Conservation (phyloP, 148 eudicot genomes). For the Rhododendron ovatum region DNA sequence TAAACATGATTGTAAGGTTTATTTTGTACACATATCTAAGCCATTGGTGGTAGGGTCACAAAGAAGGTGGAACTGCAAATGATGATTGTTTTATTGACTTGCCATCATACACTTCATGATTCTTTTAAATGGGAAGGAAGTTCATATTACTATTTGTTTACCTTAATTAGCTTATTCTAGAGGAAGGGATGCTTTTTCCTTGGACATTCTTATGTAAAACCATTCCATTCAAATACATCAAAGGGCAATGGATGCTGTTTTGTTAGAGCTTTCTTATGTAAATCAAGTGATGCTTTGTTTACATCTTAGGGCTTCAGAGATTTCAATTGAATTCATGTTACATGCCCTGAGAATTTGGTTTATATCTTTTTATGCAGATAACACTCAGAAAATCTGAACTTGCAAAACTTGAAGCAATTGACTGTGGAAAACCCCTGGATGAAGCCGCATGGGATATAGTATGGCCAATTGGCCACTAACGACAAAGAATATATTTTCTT, state of each 20-base stretch:
- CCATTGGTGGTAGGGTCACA: background rate
- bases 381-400: conserved; percentile 65
- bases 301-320: background rate
- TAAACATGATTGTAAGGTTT: background rate
- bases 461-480: conserved; percentile 25
- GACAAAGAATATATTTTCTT: background rate
- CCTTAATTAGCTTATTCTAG: background rate
- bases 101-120: background rate
- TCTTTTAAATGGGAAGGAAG: background rate
- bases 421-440: conserved; percentile 79
- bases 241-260: background rate
- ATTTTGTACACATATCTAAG: background rate
- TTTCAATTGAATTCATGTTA: background rate
- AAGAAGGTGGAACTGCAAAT: background rate
- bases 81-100: background rate
- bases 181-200: background rate
- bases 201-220: background rate
- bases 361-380: conserved; percentile 39
- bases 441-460: conserved; percentile 98
- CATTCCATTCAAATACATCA: background rate
- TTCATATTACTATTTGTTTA: background rate
- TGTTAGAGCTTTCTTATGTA: background rate
- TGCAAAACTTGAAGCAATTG: conserved; percentile 77
- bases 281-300: background rate
- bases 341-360: background rate